Evolutionary conservation across 768 basidiomycete genomes (phyloP).

Genomic region (Pholiota conissans): DNA sequence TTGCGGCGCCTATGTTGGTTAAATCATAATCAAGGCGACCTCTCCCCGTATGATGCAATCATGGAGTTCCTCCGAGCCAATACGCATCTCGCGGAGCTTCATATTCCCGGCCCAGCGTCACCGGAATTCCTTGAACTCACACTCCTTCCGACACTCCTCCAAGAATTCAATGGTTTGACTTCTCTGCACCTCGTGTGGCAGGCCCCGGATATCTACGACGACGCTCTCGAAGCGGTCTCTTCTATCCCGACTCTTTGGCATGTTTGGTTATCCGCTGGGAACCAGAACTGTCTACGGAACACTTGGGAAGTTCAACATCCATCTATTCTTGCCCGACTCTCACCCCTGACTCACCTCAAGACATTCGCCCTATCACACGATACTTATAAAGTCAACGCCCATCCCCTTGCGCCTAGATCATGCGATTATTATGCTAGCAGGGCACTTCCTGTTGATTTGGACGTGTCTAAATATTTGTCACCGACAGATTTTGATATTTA

Average conservation of each 20-base stretch:
- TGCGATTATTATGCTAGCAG: slow-evolving; percentile 25
- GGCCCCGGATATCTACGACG: slow-evolving; percentile 13
- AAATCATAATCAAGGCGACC: slow-evolving; percentile 3
- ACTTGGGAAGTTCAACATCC: slow-evolving; percentile 28
- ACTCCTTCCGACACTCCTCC: slow-evolving; percentile 18
- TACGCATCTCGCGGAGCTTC: slow-evolving; percentile 23
- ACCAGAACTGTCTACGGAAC: slow-evolving; percentile 19
- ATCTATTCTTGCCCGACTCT: slow-evolving; percentile 15
- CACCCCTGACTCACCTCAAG: slow-evolving; percentile 22
- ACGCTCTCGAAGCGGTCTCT: slow-evolving; percentile 20
- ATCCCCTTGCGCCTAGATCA: slow-evolving; percentile 21
- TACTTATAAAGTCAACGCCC: slow-evolving; percentile 24
- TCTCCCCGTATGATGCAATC: slow-evolving; percentile 13
- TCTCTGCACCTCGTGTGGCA: slow-evolving; percentile 26
- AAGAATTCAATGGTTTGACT: slow-evolving; percentile 18
- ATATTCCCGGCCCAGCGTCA: slow-evolving; percentile 14
- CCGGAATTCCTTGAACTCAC: slow-evolving; percentile 16
- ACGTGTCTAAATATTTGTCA: slow-evolving; percentile 16
- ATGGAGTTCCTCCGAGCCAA: slow-evolving; percentile 24
- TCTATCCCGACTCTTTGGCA: slow-evolving; percentile 18
- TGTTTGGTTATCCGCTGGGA: slow-evolving; percentile 30
- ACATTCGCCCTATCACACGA: slow-evolving; percentile 29
- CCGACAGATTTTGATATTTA: slow-evolving; percentile 16
- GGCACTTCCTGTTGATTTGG: slow-evolving; percentile 20
- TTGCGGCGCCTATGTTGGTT: slow-evolving; percentile 24